Percentiles rank a stretch among this genome's conserved stretches.
Evolutionary conservation across 2,329 filamentous ascomycete genomes (phyloP).

Genomic region (Amphichorda felina): DNA sequence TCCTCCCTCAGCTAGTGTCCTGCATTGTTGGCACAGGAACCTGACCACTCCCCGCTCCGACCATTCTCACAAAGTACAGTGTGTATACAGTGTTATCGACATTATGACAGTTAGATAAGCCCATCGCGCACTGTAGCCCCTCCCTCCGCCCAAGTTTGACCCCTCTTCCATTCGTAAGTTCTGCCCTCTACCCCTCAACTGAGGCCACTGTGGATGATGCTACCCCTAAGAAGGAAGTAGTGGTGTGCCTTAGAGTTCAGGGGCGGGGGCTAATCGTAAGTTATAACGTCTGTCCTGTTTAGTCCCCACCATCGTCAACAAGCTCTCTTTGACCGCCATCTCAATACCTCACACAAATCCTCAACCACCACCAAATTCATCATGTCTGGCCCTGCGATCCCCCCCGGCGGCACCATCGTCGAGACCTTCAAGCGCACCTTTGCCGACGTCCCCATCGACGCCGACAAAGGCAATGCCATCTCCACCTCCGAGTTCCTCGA

Average conservation of each 20-base stretch:
- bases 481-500: slow-evolving; percentile 81
- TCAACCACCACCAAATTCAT: slow-evolving; percentile 10
- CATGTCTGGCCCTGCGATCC: slow-evolving; percentile 42
- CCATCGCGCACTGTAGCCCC: neutral
- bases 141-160: neutral
- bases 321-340: slow-evolving; percentile 2
- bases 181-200: neutral
- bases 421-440: slow-evolving; percentile 78
- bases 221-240: too few species aligned
- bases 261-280: too few species aligned
- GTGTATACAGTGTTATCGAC: neutral
- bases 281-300: too few species aligned
- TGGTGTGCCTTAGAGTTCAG: too few species aligned
- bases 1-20: too few species aligned
- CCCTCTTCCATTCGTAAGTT: neutral
- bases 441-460: slow-evolving; percentile 66
- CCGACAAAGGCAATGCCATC: slow-evolving; percentile 64
- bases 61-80: too few species aligned
- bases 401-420: slow-evolving; percentile 68
- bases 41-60: too few species aligned
- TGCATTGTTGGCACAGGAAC: too few species aligned
- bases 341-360: slow-evolving; percentile 4
- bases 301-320: neutral
- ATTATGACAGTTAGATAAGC: too few species aligned
- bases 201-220: too few species aligned